Base-by-base conservation (phyloP, 1,139 yeast species). In the Geotrichum fermentans region DNA sequence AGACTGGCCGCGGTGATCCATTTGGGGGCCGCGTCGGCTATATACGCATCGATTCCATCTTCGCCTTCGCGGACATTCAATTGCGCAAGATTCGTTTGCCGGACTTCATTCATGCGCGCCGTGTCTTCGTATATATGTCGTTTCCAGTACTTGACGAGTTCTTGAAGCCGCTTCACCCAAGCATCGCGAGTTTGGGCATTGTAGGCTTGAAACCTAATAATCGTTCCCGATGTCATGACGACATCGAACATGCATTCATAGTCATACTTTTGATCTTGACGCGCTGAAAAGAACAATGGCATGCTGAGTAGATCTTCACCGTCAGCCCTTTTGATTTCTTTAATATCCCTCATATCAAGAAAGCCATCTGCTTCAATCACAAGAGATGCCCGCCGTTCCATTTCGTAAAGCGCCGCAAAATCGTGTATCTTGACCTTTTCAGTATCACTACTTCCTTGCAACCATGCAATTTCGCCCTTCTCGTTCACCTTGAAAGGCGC, bases 131-230 rank as follows among this genome's bases (percentile, higher is more conserved):
- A 59, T 34, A 66, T 64, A 47, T 79, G 71, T 7, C 61, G 57
- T 10, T 63, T 69, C 97, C 97, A 90, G 63, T 83, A 89, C 1
- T 56, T 54, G 13, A 65, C 62, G 28, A 84, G 62, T 2, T 67
- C 67, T 0, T 51, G 55, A 28, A 90, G 66, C 39, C 79, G 66
- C 0, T 29, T 22, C 0, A 84, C 71, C 97, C 97, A 90, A 52
- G 75, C 75, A 56, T 81, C 77, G 43, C 95, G 71, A 0, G 77
- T 62, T 0, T 47, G 49, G 17, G 68, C 54, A 54, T 72, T 70
- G 3, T 79, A 78, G 0, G 94, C 89, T 52, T 81, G 79, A 6
- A 87, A 65, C 45, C 74, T 69, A n/a, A 83, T 57, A 1, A 55
- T 56, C 0, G 76, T 60, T 0, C 81, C 83, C 53, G 76, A 73